Evolutionary conservation across 78 protist genomes (phyloP).

Genomic region (Blattamonas nauphoetae): DNA sequence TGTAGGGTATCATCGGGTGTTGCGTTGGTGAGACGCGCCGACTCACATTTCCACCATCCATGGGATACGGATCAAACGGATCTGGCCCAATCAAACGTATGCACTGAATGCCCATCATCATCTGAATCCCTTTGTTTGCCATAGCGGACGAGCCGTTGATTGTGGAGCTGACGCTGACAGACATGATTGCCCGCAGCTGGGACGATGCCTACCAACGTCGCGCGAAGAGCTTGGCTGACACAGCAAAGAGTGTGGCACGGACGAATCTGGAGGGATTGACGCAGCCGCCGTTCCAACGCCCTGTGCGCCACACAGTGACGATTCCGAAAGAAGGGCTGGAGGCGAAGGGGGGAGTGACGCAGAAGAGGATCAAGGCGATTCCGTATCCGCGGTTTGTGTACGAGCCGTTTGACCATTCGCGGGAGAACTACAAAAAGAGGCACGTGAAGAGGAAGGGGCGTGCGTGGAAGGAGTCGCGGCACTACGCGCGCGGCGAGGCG

Average conservation of each 20-base stretch:
- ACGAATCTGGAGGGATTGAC: no score
- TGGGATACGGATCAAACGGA: not conserved
- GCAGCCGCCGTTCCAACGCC: not conserved
- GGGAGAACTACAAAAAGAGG: no score
- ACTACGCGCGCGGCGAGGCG: no score
- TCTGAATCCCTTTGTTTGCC: no score
- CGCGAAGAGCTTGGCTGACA: no score
- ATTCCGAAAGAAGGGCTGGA: not conserved
- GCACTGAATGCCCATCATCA: no score
- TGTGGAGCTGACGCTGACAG: not conserved
- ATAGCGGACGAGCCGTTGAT: not conserved
- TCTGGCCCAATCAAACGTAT: no score
- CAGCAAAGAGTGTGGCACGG: no score
- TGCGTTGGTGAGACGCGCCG: not conserved
- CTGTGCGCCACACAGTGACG: not conserved
- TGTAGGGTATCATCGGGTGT: not conserved
- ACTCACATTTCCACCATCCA: not conserved
- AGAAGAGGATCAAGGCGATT: not conserved
- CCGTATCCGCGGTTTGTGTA: not conserved
- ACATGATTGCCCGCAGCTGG: not conserved
- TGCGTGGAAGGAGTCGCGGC: no score
- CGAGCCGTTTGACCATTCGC: no score
- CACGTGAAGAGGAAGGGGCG: no score
- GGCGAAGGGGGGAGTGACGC: not conserved
- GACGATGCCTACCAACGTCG: not conserved